Evolutionary conservation across 306 rosid species (phyloP), one percentile per base, ranked within the genome.

Genomic region (Rosa persica): DNA sequence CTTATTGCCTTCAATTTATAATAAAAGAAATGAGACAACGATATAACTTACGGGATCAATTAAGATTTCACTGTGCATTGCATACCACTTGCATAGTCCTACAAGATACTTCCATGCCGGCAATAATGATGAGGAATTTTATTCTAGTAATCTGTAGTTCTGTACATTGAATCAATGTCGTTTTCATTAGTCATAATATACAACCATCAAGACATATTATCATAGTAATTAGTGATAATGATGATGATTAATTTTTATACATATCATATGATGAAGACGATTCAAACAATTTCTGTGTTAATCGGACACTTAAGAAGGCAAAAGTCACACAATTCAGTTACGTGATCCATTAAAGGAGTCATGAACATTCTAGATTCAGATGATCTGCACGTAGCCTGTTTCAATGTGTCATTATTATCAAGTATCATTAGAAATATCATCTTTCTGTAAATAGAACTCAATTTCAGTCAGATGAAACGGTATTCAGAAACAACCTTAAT

Each of bases 91-190:
- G 76, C 19, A 51, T n/a, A 12, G 36, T n/a, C 36, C 15, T 6
- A 13, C 52, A 55, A 22, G 51, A 57, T 73, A 39, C 38, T 73
- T 73, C 77, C 22, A 39, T 73, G 49, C 40, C 77, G 54, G 67
- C 77, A 36, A 17, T n/a, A 49, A 10, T 9, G 30, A 38, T 27
- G 15, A 8, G 4, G 58, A 34, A 64, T 15, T 13, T n/a, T 7
- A 39, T 12, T 73, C 44, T 15, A 54, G 38, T 44, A 69, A n/a
- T 22, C 17, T 39, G 54, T 20, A 22, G 52, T 30, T 30, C 36
- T 30, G 36, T 30, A 30, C 36, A 69, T 12, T 44, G 55, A 43
- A 69, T 22, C 13, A 40, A 73, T 55, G 67, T 25, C 67, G 8
- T 38, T 47, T 39, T 73, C 62, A 73, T 55, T 40, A 12, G 52